phyloP scores from a whole-genome alignment of 2,329 filamentous ascomycete genomes.

The Cladobotryum protrusum region DNA sequence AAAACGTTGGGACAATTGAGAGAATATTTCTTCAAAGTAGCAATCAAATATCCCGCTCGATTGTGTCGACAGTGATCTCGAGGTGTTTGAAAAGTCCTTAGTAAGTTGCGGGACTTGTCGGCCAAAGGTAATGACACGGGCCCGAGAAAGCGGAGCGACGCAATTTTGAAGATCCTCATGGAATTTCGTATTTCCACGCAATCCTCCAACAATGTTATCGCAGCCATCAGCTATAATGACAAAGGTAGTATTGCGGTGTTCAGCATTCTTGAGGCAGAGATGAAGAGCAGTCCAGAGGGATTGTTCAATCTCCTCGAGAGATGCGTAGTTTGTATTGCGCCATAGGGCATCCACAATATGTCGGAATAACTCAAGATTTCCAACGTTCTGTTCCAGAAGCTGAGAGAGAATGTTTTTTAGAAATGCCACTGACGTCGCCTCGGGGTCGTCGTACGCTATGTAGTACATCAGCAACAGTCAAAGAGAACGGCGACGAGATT shows the following conservation, averaged over 20 bases:
- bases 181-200: slow-evolving; percentile 19
- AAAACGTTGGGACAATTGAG: no score
- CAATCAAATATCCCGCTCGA: no score
- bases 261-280: slow-evolving; percentile 25
- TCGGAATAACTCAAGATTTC: slow-evolving; percentile 29
- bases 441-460: slow-evolving; percentile 12
- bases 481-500: no score
- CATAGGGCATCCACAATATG: slow-evolving; percentile 16
- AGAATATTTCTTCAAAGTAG: no score
- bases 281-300: slow-evolving; percentile 23
- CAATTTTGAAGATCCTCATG: slow-evolving; percentile 26
- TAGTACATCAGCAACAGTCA: no score
- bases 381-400: slow-evolving; percentile 33
- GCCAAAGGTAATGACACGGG: slow-evolving; percentile 31
- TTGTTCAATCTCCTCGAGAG: no score
- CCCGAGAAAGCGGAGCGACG: slow-evolving; percentile 21
- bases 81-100: no score
- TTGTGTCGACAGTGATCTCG: no score
- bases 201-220: slow-evolving; percentile 14
- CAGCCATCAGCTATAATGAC: slow-evolving; percentile 33
- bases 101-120: slow-evolving; percentile 27
- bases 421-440: slow-evolving; percentile 26
- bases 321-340: no score
- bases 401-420: slow-evolving; percentile 34
- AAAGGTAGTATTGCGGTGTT: slow-evolving; percentile 22